Evolutionary conservation across 2,329 filamentous ascomycete genomes (phyloP), one percentile per base, ranked within the genome.

Genomic region (Aspergillus brunneoviolaceus): DNA sequence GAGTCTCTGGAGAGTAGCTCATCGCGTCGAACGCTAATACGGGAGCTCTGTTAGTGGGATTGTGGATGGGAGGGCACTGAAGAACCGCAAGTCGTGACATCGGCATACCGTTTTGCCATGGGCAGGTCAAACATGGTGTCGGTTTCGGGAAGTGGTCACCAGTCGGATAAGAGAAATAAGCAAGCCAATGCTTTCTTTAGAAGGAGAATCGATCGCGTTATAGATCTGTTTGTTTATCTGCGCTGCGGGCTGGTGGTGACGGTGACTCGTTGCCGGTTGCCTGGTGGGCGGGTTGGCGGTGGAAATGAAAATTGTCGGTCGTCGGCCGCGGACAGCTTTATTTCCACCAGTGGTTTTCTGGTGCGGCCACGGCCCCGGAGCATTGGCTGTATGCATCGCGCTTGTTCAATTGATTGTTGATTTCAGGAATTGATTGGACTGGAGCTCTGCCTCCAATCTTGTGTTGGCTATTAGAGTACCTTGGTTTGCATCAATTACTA

Each of bases 61-160:
- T 51, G 48, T 33, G 16, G 48, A 5, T 42, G 29, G 25, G 48
- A 35, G 19, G 39, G 27, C 27, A 9, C n/a, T 52, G 16, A 33
- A 9, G 2, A n/a, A 16, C 9, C 33, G 21, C 25, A 10, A 9
- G 14, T 16, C 31, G 29, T 45, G 5, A 25, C 11, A 33, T 47
- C n/a, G n/a, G 60, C 67, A 50, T 67, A 77, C 75, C 73, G 70
- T 66, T 76, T 77, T 16, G 74, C 73, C 51, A 71, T 62, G 45
- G 74, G 72, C 45, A 75, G 60, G 48, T 74, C 74, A 54, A 77
- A 76, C 75, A 77, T 77, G 11, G 35, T 29, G 27, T 29, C 27
- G 27, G 7, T 29, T 29, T 29, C 27, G 27, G 7, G 27, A 29
- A 9, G 27, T 7, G 7, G 27, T 29, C 27, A 29, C 27, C 27